Evolutionary conservation across 257 asterid genomes (phyloP), one percentile per base, ranked within the genome.

Genomic region (Avicennia marina): DNA sequence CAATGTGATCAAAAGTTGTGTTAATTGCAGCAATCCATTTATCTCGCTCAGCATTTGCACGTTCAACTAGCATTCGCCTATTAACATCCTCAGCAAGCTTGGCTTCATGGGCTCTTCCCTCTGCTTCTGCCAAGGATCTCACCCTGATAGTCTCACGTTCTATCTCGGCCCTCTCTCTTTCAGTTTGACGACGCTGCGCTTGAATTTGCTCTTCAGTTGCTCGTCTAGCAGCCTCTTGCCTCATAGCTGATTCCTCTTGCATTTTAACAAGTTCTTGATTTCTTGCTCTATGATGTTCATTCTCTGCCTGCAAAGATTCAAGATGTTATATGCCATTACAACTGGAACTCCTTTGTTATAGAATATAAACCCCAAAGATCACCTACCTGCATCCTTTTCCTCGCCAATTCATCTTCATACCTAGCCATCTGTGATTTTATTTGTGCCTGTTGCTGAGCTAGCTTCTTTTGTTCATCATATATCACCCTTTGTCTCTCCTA

Each of bases 161-260:
- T 53, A 88, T 81, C 72, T 79, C 86, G 65, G 96, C 95, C 75
- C 76, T 88, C 65, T 83, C 89, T 53, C 78, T 75, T 75, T 83
- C 96, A 44, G 98, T 85, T 64, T 88, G 88, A 50, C 86, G 88
- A 56, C 90, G 94, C 53, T 91, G 98, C 27, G 91, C 87, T 75
- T 91, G 96, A 68, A 91, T 91, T 67, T 91, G 95, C 62, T 91
- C 98, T 72, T 91, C 98, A 19, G 95, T 79, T 27, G 98, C 98
- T 72, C 95, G 74, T 68, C 96, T 83, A 34, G 88, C 79, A n/a
- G 94, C 82, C 74, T 91, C 98, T 74, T 76, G 98, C 69, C 95
- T 81, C 85, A 80, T 72, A 64, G 95, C 36, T 22, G 98, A 91
- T 67, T 88, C 98, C 76, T 91, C 96, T 77, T 91, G 98, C 95